phyloP scores from a whole-genome alignment of 441 rosid species.

The Mallotus japonicus region DNA sequence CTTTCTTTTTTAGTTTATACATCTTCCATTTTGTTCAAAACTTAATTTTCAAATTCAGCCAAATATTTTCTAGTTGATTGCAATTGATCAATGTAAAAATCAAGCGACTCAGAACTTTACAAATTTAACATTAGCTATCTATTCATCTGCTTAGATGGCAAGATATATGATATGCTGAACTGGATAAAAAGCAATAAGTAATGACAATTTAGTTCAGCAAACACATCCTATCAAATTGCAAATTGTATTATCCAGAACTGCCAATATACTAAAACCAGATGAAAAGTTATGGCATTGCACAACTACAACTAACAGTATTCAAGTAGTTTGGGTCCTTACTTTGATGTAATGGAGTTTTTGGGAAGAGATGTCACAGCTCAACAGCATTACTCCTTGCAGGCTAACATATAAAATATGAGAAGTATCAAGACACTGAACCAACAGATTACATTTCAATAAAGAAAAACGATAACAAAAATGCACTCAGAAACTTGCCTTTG shows the following conservation, averaged over 20 bases:
- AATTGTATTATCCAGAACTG: neutral
- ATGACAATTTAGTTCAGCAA: neutral
- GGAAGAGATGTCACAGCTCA: slow-evolving; percentile 55
- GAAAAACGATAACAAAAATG: neutral
- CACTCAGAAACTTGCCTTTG: slow-evolving; percentile 52
- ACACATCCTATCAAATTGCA: neutral
- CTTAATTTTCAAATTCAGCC: neutral
- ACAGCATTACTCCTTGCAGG: slow-evolving; percentile 68
- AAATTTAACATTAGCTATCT: neutral
- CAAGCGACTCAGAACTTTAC: neutral
- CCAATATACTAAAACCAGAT: neutral
- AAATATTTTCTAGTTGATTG: neutral
- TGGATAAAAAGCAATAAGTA: neutral
- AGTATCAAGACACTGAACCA: slow-evolving; percentile 22
- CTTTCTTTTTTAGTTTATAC: neutral
- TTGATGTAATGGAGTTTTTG: slow-evolving; percentile 51
- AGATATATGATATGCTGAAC: neutral
- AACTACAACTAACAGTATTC: neutral
- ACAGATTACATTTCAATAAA: slow-evolving; percentile 1
- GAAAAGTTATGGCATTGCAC: neutral
- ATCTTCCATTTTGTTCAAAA: neutral
- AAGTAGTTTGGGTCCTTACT: slow-evolving; percentile 40
- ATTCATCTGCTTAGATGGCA: slow-evolving; percentile 1
- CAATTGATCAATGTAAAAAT: neutral
- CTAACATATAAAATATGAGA: slow-evolving; percentile 35